Evolutionary conservation across 257 asterid species (phyloP).

Genomic region (Salvia rosmarinus): DNA sequence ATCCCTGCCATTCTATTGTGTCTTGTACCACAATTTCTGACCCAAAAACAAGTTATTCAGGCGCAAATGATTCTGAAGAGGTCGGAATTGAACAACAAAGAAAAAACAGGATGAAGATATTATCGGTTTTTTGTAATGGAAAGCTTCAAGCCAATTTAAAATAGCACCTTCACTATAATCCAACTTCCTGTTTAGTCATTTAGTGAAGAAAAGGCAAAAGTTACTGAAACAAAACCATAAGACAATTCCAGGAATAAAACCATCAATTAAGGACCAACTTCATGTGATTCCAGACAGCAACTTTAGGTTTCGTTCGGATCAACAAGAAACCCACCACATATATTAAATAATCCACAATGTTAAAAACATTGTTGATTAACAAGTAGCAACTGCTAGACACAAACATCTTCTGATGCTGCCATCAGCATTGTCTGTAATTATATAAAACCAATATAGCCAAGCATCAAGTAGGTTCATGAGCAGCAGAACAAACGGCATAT

Average conservation of each 20-base stretch:
- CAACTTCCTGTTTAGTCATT: constrained; percentile 17
- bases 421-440: background rate
- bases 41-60: constrained; percentile 11
- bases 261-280: background rate
- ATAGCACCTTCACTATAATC: constrained; percentile 27
- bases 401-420: background rate
- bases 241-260: background rate
- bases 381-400: background rate
- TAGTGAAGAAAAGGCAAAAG: constrained; percentile 8
- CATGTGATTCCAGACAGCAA: constrained; percentile 5
- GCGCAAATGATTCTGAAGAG: constrained; percentile 8
- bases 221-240: background rate
- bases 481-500: background rate
- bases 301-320: background rate
- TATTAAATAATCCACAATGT: background rate
- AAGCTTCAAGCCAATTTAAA: constrained; percentile 18
- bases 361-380: background rate
- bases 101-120: too few species aligned
- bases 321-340: background rate
- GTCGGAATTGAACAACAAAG: background rate
- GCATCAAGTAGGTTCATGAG: background rate
- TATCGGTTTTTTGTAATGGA: constrained; percentile 25
- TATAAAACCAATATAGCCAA: too few species aligned
- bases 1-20: constrained; percentile 56
- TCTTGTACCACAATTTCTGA: background rate